These are phyloP conservation scores for Elasticomyces elasticus DNA, from an alignment of 495 filamentous ascomycete genomes.

Conservation along the genomic window DNA sequence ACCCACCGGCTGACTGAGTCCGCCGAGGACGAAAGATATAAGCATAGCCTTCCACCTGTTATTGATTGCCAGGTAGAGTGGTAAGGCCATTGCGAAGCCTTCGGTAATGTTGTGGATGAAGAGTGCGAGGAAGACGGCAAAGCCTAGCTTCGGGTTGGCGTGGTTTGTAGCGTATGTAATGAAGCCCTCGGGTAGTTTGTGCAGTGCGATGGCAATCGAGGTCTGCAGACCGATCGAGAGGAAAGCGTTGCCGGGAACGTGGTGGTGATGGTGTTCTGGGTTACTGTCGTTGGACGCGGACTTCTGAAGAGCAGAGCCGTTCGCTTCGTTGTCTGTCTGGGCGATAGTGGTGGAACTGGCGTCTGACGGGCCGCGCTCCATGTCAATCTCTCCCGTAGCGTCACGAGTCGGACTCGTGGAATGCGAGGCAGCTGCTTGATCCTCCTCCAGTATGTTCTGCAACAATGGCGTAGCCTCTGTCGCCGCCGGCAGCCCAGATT, in stretches of 20 bases:
- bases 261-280: constrained; percentile 66
- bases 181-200: constrained; percentile 96
- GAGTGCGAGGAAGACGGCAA: constrained; percentile 86
- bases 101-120: constrained; percentile 98
- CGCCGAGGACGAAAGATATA: constrained; percentile 75
- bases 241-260: constrained; percentile 92
- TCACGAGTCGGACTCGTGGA: not conserved
- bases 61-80: constrained; percentile 76
- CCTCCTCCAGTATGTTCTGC: constrained; percentile 23
- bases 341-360: constrained; percentile 5
- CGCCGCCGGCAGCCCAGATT: not conserved
- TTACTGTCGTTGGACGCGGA: not conserved
- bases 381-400: not conserved
- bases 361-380: constrained; percentile 3
- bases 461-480: constrained; percentile 29
- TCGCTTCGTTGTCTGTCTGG: not conserved
- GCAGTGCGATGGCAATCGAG: constrained; percentile 83
- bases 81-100: constrained; percentile 87
- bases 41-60: constrained; percentile 69
- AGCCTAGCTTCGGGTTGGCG: constrained; percentile 74
- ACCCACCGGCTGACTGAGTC: constrained; percentile 75
- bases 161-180: constrained; percentile 98
- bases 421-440: not conserved
- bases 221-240: constrained; percentile 89
- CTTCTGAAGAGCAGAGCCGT: not conserved